These are phyloP conservation scores for Suillus cothurnatus DNA, from an alignment of 768 basidiomycete genomes.

Conservation along the genomic window DNA sequence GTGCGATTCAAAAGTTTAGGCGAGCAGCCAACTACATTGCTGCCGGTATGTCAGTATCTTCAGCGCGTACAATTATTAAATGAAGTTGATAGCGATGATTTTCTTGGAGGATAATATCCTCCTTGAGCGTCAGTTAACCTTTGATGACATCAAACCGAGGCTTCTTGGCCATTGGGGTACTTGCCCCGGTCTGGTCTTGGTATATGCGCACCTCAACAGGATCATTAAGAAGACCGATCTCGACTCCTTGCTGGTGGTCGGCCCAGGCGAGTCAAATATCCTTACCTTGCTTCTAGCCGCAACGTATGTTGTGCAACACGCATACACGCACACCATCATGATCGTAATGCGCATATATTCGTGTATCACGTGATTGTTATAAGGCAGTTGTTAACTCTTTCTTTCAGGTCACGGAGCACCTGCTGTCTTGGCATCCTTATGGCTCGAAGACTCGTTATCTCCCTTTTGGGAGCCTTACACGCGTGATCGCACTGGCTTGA, in stretches of 20 bases:
- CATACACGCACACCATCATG: background rate
- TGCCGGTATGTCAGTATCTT: slow-evolving; percentile 50
- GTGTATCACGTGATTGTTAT: slow-evolving; percentile 4
- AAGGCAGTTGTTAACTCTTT: background rate
- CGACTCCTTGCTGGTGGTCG: slow-evolving; percentile 76
- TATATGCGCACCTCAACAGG: slow-evolving; percentile 71
- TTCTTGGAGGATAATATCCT: slow-evolving; percentile 77
- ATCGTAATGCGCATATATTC: background rate
- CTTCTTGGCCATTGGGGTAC: slow-evolving; percentile 87
- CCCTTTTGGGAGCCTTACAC: slow-evolving; percentile 60
- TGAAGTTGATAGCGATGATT: slow-evolving; percentile 64
- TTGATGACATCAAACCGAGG: slow-evolving; percentile 78
- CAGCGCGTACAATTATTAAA: slow-evolving; percentile 8
- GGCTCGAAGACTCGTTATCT: slow-evolving; percentile 77
- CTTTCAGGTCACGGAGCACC: slow-evolving; percentile 78
- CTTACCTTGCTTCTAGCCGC: no score
- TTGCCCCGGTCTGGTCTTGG: slow-evolving; percentile 74
- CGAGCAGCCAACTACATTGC: slow-evolving; percentile 71
- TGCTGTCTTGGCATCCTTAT: slow-evolving; percentile 81
- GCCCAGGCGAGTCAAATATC: slow-evolving; percentile 54
- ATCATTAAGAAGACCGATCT: slow-evolving; percentile 60
- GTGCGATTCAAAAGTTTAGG: slow-evolving; percentile 53
- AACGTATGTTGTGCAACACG: background rate
- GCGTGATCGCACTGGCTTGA: slow-evolving; percentile 58
- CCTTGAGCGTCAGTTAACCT: slow-evolving; percentile 56